Percentiles rank a stretch among this genome's conserved stretches.
Conservation (phyloP, 2,329 filamentous ascomycete genomes). For the Pyricularia sp. region DNA sequence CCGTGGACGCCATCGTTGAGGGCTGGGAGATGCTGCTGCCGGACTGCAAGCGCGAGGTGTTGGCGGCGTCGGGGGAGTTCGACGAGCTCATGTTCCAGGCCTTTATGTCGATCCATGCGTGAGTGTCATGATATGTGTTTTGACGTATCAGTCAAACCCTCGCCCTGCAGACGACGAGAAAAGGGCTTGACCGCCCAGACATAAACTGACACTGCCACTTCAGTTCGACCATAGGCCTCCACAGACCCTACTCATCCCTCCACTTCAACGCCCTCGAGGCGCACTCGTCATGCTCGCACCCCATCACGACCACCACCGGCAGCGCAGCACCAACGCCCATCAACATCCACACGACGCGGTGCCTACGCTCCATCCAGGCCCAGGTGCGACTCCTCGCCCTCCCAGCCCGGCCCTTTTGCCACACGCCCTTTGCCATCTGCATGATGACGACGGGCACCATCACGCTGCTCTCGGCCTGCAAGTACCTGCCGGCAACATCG, state of each 20-base stretch:
- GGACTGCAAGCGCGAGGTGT: slow-evolving; percentile 19
- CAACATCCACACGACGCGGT: slow-evolving; percentile 28
- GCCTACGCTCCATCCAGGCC: slow-evolving; percentile 25
- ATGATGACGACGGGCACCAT: slow-evolving; percentile 29
- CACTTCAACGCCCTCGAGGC: slow-evolving; percentile 26
- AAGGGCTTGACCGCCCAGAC: too few relatives aligned
- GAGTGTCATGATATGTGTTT: not conserved
- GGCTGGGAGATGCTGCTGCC: slow-evolving; percentile 29
- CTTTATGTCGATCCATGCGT: slow-evolving; percentile 17
- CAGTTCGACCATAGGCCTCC: slow-evolving; percentile 20
- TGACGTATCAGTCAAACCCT: too few relatives aligned
- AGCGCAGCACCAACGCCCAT: not conserved
- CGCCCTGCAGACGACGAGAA: not conserved
- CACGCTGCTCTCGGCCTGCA: slow-evolving; percentile 26
- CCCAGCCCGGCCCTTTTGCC: slow-evolving; percentile 21
- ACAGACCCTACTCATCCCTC: slow-evolving; percentile 29
- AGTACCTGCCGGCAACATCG: slow-evolving; percentile 18
- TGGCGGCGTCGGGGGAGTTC: slow-evolving; percentile 18
- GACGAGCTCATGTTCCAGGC: slow-evolving; percentile 22
- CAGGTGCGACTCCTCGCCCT: slow-evolving; percentile 28
- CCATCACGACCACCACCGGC: not conserved
- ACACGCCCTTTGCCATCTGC: slow-evolving; percentile 29
- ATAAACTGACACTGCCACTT: not conserved
- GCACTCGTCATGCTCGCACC: slow-evolving; percentile 24
- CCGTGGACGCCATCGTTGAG: slow-evolving; percentile 24